These are phyloP conservation scores for Aschersonia sp. DNA, from an alignment of 2,329 filamentous ascomycete species.

Conservation along the genomic window DNA sequence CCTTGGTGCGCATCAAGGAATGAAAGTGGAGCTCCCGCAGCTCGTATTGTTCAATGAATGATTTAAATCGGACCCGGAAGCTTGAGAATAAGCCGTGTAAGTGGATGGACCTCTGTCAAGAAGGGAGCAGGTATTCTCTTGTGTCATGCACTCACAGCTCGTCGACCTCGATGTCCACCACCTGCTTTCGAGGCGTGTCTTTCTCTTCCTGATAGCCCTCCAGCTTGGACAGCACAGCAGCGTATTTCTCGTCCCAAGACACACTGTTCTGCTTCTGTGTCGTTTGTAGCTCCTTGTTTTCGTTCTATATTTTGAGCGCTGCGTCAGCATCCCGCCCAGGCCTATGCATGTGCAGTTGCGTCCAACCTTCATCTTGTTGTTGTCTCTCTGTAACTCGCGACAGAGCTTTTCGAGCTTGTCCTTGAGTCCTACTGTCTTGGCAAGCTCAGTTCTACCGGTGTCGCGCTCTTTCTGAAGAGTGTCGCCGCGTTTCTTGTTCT, in stretches of 20 bases:
- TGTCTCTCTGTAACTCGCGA: conserved; percentile 86
- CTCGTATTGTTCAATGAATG: conserved; percentile 92
- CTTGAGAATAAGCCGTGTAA: conserved; percentile 25
- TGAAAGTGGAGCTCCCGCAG: conserved; percentile 89
- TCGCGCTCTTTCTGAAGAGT: conserved; percentile 95
- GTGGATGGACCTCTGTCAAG: conserved; percentile 3
- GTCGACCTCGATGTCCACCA: conserved; percentile 75
- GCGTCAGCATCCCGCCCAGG: conserved; percentile 9
- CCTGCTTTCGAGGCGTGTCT: conserved; percentile 66
- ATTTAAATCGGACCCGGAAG: conserved; percentile 79
- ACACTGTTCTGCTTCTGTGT: conserved; percentile 70
- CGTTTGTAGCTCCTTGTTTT: conserved; percentile 84
- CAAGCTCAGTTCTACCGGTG: conserved; percentile 71
- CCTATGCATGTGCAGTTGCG: conserved; percentile 6
- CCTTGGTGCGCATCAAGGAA: conserved; percentile 81
- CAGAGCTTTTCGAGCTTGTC: conserved; percentile 96
- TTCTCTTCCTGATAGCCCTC: conserved; percentile 82
- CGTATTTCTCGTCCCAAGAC: conserved; percentile 74
- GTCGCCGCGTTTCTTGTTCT: conserved; percentile 91
- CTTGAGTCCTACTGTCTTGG: conserved; percentile 79
- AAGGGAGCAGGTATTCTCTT: not conserved
- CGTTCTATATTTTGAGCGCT: conserved; percentile 41
- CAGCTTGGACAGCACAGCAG: conserved; percentile 66
- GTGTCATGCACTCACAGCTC: conserved; percentile 49
- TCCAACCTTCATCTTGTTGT: conserved; percentile 88